These are phyloP conservation scores for Ogataea henricii DNA, from an alignment of 805 yeast genomes.

Conservation along the genomic window DNA sequence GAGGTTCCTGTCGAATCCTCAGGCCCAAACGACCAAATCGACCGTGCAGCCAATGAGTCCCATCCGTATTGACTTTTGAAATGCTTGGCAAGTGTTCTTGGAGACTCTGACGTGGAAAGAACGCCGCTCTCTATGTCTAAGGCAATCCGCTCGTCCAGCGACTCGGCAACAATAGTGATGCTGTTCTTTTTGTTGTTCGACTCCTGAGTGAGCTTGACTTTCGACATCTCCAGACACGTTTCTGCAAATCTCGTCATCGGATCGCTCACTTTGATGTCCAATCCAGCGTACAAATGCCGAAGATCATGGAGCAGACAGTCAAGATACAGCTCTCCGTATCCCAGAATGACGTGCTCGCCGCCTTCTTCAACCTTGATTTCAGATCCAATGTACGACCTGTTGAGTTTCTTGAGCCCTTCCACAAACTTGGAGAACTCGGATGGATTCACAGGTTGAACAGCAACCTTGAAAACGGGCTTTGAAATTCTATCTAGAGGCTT, in stretches of 20 bases:
- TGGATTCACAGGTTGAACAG: conserved; percentile 80
- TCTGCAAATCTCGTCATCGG: conserved; percentile 83
- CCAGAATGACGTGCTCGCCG: conserved; percentile 80
- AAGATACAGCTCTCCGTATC: conserved; percentile 84
- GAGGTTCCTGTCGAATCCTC: conserved; percentile 54
- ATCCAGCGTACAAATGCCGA: conserved; percentile 58
- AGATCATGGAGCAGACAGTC: conserved; percentile 83
- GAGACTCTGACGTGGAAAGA: conserved; percentile 34
- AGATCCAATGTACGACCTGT: conserved; percentile 65
- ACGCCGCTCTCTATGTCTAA: conserved; percentile 56
- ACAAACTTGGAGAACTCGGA: conserved; percentile 73
- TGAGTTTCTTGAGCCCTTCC: conserved; percentile 65
- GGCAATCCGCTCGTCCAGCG: conserved; percentile 57
- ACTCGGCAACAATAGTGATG: conserved; percentile 76
- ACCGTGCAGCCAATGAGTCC: conserved; percentile 83
- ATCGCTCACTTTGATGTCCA: conserved; percentile 80
- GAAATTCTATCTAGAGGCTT: conserved; percentile 46
- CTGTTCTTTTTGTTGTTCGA: conserved; percentile 56
- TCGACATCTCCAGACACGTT: conserved; percentile 65
- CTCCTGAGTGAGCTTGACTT: conserved; percentile 63
- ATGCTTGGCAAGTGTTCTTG: conserved; percentile 50
- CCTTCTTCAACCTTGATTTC: conserved; percentile 79
- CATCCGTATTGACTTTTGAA: conserved; percentile 64
- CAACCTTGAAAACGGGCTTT: conserved; percentile 72
- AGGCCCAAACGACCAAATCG: conserved; percentile 79